Base-by-base conservation (phyloP, 768 basidiomycete species). In the Psilocybe sp. region DNA sequence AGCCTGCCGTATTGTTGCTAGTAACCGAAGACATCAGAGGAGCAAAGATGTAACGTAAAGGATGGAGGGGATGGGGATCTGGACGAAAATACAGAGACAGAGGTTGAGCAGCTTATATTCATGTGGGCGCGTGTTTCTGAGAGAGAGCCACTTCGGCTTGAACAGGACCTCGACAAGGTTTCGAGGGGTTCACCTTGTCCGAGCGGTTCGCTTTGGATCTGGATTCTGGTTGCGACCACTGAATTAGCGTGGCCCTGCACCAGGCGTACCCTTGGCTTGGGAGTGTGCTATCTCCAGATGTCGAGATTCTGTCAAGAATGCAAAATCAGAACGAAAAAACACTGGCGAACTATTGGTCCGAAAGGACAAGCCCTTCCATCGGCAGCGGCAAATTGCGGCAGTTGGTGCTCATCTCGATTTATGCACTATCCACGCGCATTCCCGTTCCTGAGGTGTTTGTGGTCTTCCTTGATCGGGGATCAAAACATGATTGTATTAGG, bases 391-490 rank as follows among this genome's bases (percentile, higher is more conserved):
- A 63, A 19, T 66, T 62, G 63, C 72, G 72, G 68, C 66, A 60
- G 60, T 65, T 68, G 52, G 63, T 61, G 53, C 59, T 56, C 59
- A 58, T 57, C 23, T 28, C 7, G 23, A 28, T 28, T 28, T 28
- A 28, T 28, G 23, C 23, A 28, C 23, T 49, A 52, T 48, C 49
- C 53, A 51, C 49, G 59, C 51, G 55, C 56, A 55, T 46, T 7
- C 23, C 23, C 52, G 73, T 74, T 66, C 69, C 69, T 74, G 66
- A 57, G 51, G 46, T 44, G 37, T 37, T 46, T 46, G 38, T 53
- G 64, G 65, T 59, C 65, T 70, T 73, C 67, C 67, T 66, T 82
- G 81, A 82, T 82, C 81, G 78, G 79, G 73, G 78, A 82, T 82
- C 81, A 82, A 70, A 59, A 62, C 62, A 64, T 44, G 20, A 60